Conservation (phyloP, 73 alveolate species). For the Tetrahymena thermophila region DNA sequence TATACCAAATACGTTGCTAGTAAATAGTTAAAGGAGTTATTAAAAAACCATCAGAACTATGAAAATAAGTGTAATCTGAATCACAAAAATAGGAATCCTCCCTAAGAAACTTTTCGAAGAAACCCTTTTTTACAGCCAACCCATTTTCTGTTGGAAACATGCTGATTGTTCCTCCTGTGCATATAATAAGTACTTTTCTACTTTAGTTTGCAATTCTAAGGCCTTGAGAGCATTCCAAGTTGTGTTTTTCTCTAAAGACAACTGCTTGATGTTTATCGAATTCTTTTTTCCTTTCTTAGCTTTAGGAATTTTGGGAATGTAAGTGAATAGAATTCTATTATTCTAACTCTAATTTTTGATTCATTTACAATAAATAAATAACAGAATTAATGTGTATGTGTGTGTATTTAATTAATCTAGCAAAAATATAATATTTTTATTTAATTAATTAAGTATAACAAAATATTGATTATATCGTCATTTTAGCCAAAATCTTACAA, state of each 20-base stretch:
- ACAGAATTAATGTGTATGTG: neutral
- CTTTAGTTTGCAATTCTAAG: neutral
- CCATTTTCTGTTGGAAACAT: constrained; percentile 41
- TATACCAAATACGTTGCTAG: constrained; percentile 47
- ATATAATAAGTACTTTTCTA: constrained; percentile 25
- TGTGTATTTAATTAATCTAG: neutral
- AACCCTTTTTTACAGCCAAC: constrained; percentile 17
- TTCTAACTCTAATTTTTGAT: neutral
- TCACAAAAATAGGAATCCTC: constrained; percentile 37
- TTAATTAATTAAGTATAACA: too few species aligned
- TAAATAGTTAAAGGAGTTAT: constrained; percentile 56
- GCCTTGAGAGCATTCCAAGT: neutral
- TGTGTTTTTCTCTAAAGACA: neutral
- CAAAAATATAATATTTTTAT: too few species aligned
- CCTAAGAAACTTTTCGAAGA: constrained; percentile 2
- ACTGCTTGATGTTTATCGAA: neutral
- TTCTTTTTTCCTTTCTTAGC: neutral
- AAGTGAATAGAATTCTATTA: neutral
- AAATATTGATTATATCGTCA: neutral
- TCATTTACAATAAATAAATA: neutral
- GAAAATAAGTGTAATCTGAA: constrained; percentile 23
- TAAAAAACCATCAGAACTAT: constrained; percentile 25
- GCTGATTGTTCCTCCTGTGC: constrained; percentile 41
- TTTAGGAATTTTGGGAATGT: neutral
- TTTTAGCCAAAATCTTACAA: neutral